Conservation (phyloP, 768 basidiomycete genomes). For the Strobilomyces confusus region DNA sequence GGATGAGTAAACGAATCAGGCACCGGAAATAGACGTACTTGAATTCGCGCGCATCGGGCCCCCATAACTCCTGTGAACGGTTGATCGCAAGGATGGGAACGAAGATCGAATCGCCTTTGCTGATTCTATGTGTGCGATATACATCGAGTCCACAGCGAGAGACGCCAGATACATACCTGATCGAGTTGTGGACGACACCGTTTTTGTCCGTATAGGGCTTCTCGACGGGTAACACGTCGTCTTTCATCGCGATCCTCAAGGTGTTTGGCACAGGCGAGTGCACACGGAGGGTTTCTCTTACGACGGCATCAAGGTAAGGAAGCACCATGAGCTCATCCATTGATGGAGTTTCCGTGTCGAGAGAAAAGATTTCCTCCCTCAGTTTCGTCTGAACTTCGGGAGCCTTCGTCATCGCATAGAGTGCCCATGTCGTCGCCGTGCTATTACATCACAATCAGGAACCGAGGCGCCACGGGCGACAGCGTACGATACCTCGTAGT, state of each 20-base stretch:
- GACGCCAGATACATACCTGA: conserved; percentile 29
- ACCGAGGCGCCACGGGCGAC: not conserved
- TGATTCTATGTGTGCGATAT: conserved; percentile 24
- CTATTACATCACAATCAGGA: not conserved
- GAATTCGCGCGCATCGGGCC: conserved; percentile 57
- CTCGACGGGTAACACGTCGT: conserved; percentile 50
- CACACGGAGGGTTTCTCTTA: conserved; percentile 56
- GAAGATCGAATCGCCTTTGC: conserved; percentile 44
- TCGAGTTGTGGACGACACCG: conserved; percentile 36
- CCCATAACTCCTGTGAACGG: conserved; percentile 52
- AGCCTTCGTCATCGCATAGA: conserved; percentile 50
- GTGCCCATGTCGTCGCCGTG: conserved; percentile 51
- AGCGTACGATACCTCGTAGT: conserved; percentile 41
- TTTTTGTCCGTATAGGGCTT: conserved; percentile 42
- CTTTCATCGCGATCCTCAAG: conserved; percentile 43
- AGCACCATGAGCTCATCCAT: conserved; percentile 68
- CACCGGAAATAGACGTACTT: conserved; percentile 34
- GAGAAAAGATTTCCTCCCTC: conserved; percentile 50
- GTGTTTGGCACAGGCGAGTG: conserved; percentile 45
- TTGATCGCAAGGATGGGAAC: conserved; percentile 56
- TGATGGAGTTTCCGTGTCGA: conserved; percentile 52
- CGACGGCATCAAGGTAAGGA: conserved; percentile 63
- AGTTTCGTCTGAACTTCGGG: conserved; percentile 51
- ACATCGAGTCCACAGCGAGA: not conserved
- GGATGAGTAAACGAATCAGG: not conserved